These are phyloP conservation scores for Prunus fruticosa DNA, from an alignment of 306 rosid species.

Conservation along the genomic window DNA sequence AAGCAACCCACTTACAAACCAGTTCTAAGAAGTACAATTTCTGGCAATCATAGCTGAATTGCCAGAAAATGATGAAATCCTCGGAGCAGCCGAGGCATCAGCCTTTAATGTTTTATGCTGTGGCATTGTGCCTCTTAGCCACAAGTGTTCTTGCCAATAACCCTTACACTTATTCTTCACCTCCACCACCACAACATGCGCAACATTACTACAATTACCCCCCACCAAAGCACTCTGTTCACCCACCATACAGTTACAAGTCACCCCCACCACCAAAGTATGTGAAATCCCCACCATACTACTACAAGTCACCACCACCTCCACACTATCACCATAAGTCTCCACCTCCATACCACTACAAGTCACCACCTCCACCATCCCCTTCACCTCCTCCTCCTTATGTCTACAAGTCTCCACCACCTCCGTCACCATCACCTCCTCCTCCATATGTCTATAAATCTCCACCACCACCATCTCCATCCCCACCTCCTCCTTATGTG, in stretches of 20 bases:
- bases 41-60: neutral
- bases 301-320: neutral
- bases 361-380: neutral
- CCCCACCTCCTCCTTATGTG: neutral
- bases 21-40: neutral
- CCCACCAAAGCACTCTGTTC: neutral
- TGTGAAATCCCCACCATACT: neutral
- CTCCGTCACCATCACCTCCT: neutral
- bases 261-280: neutral
- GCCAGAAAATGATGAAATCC: neutral
- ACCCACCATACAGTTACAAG: neutral
- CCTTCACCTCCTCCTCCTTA: neutral
- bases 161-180: neutral
- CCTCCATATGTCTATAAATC: neutral
- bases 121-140: conserved; percentile 10
- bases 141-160: neutral
- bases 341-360: neutral
- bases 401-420: too few species aligned
- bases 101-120: neutral
- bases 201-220: neutral
- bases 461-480: neutral
- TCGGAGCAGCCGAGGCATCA: neutral
- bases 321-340: neutral
- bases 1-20: neutral
- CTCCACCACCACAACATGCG: neutral